Evolutionary conservation across 2,329 filamentous ascomycete species (phyloP).

Genomic region (Simplicillium sp.): DNA sequence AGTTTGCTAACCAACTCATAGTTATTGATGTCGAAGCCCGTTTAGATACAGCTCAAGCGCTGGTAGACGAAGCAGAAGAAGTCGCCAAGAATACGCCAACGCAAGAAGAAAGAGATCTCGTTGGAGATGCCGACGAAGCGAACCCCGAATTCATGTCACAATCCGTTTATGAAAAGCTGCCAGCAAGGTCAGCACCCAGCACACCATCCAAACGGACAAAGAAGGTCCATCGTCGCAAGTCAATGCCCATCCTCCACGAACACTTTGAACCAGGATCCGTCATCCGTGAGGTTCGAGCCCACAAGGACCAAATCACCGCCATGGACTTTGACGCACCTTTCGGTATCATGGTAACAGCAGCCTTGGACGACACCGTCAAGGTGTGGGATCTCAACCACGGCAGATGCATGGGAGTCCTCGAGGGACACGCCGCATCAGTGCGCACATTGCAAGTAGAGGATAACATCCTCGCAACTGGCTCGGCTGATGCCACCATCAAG

Average conservation of each 20-base stretch:
- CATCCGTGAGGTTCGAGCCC: slow-evolving; percentile 82
- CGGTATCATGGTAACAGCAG: slow-evolving; percentile 85
- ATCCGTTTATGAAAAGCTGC: slow-evolving; percentile 91
- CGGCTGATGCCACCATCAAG: slow-evolving; percentile 86
- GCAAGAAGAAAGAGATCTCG: slow-evolving; percentile 43
- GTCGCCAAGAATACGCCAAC: slow-evolving; percentile 41
- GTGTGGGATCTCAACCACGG: slow-evolving; percentile 97
- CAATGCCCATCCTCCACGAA: slow-evolving; percentile 92
- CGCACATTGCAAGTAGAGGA: slow-evolving; percentile 89
- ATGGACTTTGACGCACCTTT: slow-evolving; percentile 97
- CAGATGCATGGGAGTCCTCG: slow-evolving; percentile 80
- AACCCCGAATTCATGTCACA: slow-evolving; percentile 80
- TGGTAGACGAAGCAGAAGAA: slow-evolving; percentile 49
- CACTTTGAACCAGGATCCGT: slow-evolving; percentile 83
- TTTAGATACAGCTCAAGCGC: slow-evolving; percentile 50
- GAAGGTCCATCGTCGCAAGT: slow-evolving; percentile 59
- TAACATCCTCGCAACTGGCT: slow-evolving; percentile 89
- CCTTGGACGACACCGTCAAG: slow-evolving; percentile 84
- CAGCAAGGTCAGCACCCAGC: slow-evolving; percentile 36
- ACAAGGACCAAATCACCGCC: slow-evolving; percentile 79
- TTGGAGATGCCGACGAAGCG: slow-evolving; percentile 39
- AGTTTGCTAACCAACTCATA: slow-evolving; percentile 25
- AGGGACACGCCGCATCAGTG: slow-evolving; percentile 92
- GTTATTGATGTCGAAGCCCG: slow-evolving; percentile 54
- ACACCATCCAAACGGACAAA: slow-evolving; percentile 38